Base-by-base conservation (phyloP, 495 filamentous ascomycete genomes). In the Trichoderma parareesei region DNA sequence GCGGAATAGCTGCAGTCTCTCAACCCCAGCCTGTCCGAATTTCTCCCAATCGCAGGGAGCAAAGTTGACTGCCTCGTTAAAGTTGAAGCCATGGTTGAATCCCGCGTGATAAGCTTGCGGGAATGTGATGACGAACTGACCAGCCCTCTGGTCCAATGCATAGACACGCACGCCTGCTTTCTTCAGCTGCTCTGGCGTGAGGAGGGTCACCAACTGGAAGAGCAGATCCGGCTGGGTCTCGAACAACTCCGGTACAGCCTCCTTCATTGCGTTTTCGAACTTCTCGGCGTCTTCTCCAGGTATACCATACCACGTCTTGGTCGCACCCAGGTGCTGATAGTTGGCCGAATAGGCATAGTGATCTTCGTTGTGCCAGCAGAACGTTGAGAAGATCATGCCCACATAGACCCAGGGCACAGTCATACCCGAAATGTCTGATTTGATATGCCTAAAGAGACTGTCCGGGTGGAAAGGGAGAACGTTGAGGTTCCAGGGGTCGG, bases 301-400 rank as follows among this genome's bases (percentile, higher is more conserved):
- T 69, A 99, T 97, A 4, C 95, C 95, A 71, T 99, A 99, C 94
- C 94, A 99, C 0, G 94, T 99, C 76, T 99, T 99, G 0, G 95
- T 99, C 0, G 93, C 90, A 44, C 94, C 94, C 71, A 99, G 97
- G 71, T 99, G 94, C 70, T 99, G 94, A 69, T 99, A 99, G 70
- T 99, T 99, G 48, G 94, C 89, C 20, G 94, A 99, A 73, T 99
- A 99, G 0, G 94, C 87, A 70, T 96, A 97, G 70, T 99, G 94
- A 73, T 99, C 94, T 72, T 99, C 94, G 67, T 96, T 96, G 72
- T 99, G 94, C 94, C 94, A 99, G 75, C 94, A 99, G 72, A 99
- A 99, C 4, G 93, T 97, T 3, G 94, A 98, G 75, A 99, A 99
- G 70, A 92, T 95, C 94, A 99, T 99, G 66, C 94, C 94, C n/a